Base-by-base conservation (phyloP, 495 filamentous ascomycete species). In the Podospora sp. region DNA sequence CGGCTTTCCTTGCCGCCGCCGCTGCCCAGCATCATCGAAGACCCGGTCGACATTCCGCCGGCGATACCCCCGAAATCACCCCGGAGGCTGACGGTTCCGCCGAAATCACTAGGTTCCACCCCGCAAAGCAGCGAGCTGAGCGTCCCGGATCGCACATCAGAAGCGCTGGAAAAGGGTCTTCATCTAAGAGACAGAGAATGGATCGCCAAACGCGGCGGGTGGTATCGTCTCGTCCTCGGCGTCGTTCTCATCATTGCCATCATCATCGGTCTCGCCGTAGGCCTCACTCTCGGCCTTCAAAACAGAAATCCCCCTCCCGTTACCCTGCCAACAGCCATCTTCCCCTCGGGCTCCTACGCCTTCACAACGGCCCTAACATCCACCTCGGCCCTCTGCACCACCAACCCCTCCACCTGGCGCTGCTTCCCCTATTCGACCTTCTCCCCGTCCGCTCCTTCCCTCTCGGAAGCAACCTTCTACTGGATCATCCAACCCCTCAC, bases 281-380 rank as follows among this genome's bases (percentile, higher is more conserved):
- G 83, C 11, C 63, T 85, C 18, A 77, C 74, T 5, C 58, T 84
- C 20, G 83, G 83, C 5, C 66, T 85, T 58, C 71, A 67, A n/a
- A 82, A 79, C 40, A 46, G 40, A 63, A 60, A 50, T 20, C 58
- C 16, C 2, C 55, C 25, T n/a, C 67, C 20, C n/a, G 18, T 46
- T 1, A 20, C 40, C 12, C 61, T 66, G 21, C 61, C 64, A 24
- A 46, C 58, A n/a, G 27, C 58, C 20, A 33, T 69, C 60, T 88
- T 89, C 69, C 87, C 87, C 1, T 71, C 79, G 0, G 87, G 87
- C 26, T 81, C 81, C 26, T 90, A 85, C 70, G 75, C 79, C 57
- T 75, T 89, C 64, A 77, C 78, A 9, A 86, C 84, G n/a, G 83
- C 79, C 68, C 83, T 89, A n/a, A 68, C 79, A 36, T 83, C 70